A percentile compares a stretch with the other conserved stretches of the same genome.
phyloP scores from a whole-genome alignment of 805 yeast genomes.

The Wickerhamomyces alni region DNA sequence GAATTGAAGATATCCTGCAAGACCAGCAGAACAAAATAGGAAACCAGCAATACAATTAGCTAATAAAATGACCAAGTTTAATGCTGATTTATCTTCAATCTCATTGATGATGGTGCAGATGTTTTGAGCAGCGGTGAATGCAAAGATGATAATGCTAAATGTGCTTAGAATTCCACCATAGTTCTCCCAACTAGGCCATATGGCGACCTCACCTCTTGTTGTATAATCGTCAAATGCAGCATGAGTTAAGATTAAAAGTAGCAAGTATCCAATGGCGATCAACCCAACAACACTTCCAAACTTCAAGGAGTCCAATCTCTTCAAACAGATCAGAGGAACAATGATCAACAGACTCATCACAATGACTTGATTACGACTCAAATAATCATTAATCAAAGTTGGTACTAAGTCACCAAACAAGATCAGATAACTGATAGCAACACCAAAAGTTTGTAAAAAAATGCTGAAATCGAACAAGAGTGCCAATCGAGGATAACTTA shows the following conservation, averaged over 20 bases:
- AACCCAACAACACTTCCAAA: conserved; percentile 69
- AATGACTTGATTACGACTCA: conserved; percentile 35
- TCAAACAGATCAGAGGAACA: conserved; percentile 58
- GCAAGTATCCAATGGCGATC: conserved; percentile 57
- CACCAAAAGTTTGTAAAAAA: conserved; percentile 76
- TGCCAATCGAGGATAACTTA: conserved; percentile 66
- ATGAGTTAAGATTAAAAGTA: conserved; percentile 47
- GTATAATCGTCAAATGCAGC: conserved; percentile 38
- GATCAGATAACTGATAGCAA: conserved; percentile 63
- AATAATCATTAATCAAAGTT: conserved; percentile 39
- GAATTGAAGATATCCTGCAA: conserved; percentile 67
- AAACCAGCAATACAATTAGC: conserved; percentile 49
- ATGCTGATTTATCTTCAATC: conserved; percentile 45
- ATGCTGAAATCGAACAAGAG: conserved; percentile 72
- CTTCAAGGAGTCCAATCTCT: conserved; percentile 60
- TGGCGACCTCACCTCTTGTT: conserved; percentile 37
- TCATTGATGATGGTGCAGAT: conserved; percentile 74
- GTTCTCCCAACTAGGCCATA: conserved; percentile 35
- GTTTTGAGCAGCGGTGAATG: conserved; percentile 79
- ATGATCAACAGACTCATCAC: conserved; percentile 44
- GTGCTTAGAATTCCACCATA: conserved; percentile 47
- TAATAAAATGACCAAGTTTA: conserved; percentile 41
- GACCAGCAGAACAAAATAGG: conserved; percentile 59
- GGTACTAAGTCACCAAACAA: conserved; percentile 77
- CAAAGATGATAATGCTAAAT: conserved; percentile 71